phyloP scores from a whole-genome alignment of 164 flowering plant species.

The Magnolia kwangsiensis region DNA sequence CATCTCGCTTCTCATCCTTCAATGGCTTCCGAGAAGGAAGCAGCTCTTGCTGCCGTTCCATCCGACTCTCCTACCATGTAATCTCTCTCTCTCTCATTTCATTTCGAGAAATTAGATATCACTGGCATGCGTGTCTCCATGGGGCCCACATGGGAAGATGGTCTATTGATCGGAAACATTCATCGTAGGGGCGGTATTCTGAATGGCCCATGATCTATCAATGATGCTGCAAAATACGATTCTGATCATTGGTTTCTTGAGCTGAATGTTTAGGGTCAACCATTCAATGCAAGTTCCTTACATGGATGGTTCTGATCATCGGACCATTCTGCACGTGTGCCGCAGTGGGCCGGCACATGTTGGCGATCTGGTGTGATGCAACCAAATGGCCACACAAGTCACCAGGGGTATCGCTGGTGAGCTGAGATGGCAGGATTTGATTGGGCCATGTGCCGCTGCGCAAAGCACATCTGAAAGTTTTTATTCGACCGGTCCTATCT shows the following conservation, averaged over 20 bases:
- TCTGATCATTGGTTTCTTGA: neutral
- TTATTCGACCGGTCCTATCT: too few relatives aligned
- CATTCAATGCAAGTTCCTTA: too few relatives aligned
- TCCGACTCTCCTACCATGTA: slow-evolving; percentile 13
- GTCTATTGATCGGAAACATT: neutral
- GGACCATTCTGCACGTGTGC: too few relatives aligned
- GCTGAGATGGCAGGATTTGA: too few relatives aligned
- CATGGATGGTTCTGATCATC: too few relatives aligned
- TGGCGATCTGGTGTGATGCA: too few relatives aligned
- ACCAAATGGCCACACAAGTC: too few relatives aligned
- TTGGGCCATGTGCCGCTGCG: too few relatives aligned
- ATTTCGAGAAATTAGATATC: neutral
- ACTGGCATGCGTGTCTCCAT: neutral
- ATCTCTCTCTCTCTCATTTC: neutral
- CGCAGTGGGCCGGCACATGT: too few relatives aligned
- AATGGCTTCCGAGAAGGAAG: slow-evolving; percentile 18
- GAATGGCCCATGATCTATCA: neutral
- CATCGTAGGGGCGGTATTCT: neutral
- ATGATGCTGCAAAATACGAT: neutral
- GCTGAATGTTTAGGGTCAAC: neutral
- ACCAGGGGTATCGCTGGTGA: too few relatives aligned
- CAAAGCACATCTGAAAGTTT: too few relatives aligned
- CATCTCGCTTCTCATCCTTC: slow-evolving; percentile 13
- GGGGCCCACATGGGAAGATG: neutral
- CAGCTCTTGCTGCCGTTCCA: slow-evolving; percentile 12